phyloP scores from a whole-genome alignment of 2,329 filamentous ascomycete species.

The Septoria linicola region DNA sequence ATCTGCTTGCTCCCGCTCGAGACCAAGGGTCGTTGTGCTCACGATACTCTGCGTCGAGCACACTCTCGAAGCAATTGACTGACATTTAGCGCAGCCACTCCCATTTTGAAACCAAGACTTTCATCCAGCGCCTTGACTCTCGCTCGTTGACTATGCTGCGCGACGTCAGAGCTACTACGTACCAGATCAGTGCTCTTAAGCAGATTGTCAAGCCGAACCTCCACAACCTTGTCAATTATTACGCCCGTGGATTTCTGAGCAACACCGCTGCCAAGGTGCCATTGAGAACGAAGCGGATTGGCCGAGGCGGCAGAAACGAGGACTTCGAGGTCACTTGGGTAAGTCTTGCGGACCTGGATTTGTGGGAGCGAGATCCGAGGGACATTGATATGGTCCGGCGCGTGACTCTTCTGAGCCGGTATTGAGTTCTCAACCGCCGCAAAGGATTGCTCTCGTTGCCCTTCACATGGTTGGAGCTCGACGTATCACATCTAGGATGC shows the following conservation, averaged over 20 bases:
- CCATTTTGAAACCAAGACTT: neutral
- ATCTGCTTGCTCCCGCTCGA: neutral
- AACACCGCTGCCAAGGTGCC: conserved; percentile 7
- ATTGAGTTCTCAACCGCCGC: conserved; percentile 6
- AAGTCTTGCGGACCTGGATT: conserved; percentile 1
- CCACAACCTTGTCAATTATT: neutral
- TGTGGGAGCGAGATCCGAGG: conserved; percentile 12
- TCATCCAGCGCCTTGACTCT: conserved; percentile 3
- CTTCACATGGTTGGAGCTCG: neutral
- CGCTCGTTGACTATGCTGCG: neutral
- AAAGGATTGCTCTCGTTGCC: neutral
- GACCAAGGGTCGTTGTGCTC: too few species aligned
- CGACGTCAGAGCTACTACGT: neutral
- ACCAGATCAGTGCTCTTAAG: conserved; percentile 8
- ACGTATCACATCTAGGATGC: too few species aligned
- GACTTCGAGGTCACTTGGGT: conserved; percentile 9
- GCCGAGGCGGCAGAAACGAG: neutral
- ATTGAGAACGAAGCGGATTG: conserved; percentile 7
- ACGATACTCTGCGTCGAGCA: too few species aligned
- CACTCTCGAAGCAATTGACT: neutral
- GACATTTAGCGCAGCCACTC: neutral
- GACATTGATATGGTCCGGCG: conserved; percentile 13
- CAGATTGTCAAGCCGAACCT: conserved; percentile 10
- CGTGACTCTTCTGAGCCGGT: conserved; percentile 7
- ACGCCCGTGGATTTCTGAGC: neutral